A percentile compares a stretch with the other conserved stretches of the same genome.
Evolutionary conservation across 768 basidiomycete genomes (phyloP).

Genomic region (Lactarius evosmus): DNA sequence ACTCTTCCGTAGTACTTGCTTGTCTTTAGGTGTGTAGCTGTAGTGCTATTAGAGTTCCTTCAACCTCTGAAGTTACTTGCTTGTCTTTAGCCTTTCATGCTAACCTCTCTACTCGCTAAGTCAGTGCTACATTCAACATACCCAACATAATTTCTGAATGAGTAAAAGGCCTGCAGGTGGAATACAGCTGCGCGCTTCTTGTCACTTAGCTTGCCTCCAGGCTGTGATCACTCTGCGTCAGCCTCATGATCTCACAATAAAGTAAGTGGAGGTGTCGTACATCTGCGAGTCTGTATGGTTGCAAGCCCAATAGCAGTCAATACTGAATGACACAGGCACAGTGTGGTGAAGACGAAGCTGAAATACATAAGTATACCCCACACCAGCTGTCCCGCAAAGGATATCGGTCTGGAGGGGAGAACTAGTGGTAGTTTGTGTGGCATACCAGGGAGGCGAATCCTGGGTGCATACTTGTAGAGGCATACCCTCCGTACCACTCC

Average conservation of each 20-base stretch:
- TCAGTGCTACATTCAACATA: no score
- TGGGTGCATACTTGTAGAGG: slow-evolving; percentile 54
- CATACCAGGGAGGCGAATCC: slow-evolving; percentile 60
- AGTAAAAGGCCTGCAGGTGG: slow-evolving; percentile 60
- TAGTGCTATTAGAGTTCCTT: no score
- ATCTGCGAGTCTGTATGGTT: slow-evolving; percentile 39
- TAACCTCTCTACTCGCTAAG: no score
- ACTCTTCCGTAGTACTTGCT: no score
- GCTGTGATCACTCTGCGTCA: slow-evolving; percentile 6
- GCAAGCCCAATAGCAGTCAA: slow-evolving; percentile 90
- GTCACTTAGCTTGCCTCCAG: slow-evolving; percentile 42
- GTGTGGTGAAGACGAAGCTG: slow-evolving; percentile 93
- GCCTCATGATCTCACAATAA: slow-evolving; percentile 25
- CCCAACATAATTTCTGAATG: slow-evolving; percentile 68
- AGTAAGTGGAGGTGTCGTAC: slow-evolving; percentile 32
- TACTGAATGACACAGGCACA: slow-evolving; percentile 89
- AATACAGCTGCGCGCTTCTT: slow-evolving; percentile 57
- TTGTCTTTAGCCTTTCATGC: no score
- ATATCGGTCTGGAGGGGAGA: not conserved
- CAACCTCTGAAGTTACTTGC: no score
- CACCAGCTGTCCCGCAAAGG: slow-evolving; percentile 53
- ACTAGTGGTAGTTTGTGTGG: not conserved
- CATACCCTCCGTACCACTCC: slow-evolving; percentile 72
- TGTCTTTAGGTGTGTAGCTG: no score
- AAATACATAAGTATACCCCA: slow-evolving; percentile 84